Conservation (phyloP, 345 rosid species). For the Triadica sebifera region DNA sequence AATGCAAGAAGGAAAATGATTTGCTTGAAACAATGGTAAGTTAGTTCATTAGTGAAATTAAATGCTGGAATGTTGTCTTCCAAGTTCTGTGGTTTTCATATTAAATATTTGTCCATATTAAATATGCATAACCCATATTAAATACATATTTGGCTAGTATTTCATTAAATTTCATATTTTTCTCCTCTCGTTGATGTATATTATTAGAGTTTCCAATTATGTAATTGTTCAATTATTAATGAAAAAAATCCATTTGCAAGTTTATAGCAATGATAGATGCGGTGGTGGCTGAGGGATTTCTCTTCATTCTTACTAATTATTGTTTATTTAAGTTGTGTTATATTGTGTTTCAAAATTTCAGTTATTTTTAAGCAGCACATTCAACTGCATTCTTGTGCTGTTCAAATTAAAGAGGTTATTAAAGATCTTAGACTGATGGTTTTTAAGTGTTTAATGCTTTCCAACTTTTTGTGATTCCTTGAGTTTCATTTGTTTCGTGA, state of each 20-base stretch:
- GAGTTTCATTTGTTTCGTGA: neutral
- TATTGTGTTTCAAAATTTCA: neutral
- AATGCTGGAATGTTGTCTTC: neutral
- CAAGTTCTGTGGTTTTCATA: slow-evolving; percentile 1
- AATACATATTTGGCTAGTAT: neutral
- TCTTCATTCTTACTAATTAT: neutral
- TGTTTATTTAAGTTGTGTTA: neutral
- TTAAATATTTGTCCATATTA: neutral
- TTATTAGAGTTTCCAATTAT: neutral
- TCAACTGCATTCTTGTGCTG: neutral
- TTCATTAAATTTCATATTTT: neutral
- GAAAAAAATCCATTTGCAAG: neutral
- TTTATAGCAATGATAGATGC: neutral
- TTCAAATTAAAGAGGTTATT: neutral
- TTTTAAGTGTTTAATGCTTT: neutral
- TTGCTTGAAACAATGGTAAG: slow-evolving; percentile 54
- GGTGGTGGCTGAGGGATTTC: neutral
- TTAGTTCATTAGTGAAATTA: slow-evolving; percentile 16
- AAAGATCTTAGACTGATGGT: neutral
- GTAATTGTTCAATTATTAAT: neutral
- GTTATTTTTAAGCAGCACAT: neutral
- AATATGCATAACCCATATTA: neutral
- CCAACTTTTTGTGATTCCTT: neutral
- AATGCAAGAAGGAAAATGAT: slow-evolving; percentile 31
- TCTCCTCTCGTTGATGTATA: neutral